phyloP scores from a whole-genome alignment of 768 basidiomycete species.

The Mycena latifolia region DNA sequence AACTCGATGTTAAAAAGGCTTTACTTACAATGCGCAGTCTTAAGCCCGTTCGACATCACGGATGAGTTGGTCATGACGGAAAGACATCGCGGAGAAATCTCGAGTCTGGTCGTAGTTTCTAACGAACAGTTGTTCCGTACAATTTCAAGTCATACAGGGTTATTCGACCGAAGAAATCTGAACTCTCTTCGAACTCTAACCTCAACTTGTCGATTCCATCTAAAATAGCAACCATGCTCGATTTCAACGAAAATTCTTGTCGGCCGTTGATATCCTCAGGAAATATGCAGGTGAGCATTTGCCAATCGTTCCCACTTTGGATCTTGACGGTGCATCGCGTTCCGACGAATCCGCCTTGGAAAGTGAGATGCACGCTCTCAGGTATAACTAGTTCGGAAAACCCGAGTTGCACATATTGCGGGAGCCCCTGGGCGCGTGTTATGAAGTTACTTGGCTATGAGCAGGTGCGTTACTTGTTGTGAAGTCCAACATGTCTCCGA shows the following conservation, averaged over 20 bases:
- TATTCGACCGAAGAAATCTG: constrained; percentile 84
- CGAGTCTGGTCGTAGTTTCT: no score
- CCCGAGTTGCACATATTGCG: constrained; percentile 78
- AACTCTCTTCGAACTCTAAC: constrained; percentile 83
- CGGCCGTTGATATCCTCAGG: constrained; percentile 85
- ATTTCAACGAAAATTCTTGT: constrained; percentile 69
- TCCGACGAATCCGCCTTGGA: constrained; percentile 91
- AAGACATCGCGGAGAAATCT: no score
- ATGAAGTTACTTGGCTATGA: constrained; percentile 19
- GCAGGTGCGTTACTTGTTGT: constrained; percentile 62
- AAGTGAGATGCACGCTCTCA: constrained; percentile 69
- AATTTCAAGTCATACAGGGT: constrained; percentile 32
- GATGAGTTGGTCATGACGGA: no score
- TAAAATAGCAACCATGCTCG: constrained; percentile 34
- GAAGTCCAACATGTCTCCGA: constrained; percentile 91
- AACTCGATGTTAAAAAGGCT: no score
- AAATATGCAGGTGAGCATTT: constrained; percentile 65
- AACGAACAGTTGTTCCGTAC: constrained; percentile 10
- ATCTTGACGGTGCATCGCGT: constrained; percentile 68
- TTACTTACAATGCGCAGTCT: no score
- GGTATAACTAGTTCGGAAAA: constrained; percentile 70
- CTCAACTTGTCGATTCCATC: constrained; percentile 62
- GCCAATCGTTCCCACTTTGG: constrained; percentile 59
- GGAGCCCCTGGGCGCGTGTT: constrained; percentile 66
- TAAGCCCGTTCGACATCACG: no score